These are phyloP conservation scores for Chaetoceros tenuissimus DNA, from an alignment of 108 stramenopile species.

Conservation along the genomic window DNA sequence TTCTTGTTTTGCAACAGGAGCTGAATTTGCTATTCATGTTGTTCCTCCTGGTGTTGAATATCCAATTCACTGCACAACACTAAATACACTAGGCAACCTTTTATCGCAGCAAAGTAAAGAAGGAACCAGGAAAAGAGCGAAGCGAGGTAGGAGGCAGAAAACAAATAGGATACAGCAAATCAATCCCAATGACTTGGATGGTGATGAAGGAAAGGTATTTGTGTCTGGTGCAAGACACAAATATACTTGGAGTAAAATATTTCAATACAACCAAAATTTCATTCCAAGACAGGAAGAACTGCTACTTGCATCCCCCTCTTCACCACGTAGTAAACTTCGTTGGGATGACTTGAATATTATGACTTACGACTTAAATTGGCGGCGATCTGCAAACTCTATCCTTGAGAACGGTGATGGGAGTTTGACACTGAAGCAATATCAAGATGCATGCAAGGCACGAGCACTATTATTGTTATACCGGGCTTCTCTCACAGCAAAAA, in stretches of 20 bases:
- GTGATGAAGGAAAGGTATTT: not conserved
- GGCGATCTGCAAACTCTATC: not conserved
- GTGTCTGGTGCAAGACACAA: conserved; percentile 39
- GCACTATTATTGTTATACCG: not conserved
- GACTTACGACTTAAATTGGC: not conserved
- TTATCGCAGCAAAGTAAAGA: conserved; percentile 28
- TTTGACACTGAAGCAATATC: conserved; percentile 17
- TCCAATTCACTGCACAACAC: not conserved
- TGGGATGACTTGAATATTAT: not conserved
- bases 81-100: conserved; percentile 30
- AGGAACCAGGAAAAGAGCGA: no score
- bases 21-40: not conserved
- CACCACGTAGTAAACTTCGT: not conserved
- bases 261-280: not conserved
- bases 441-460: not conserved
- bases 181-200: conserved; percentile 9
- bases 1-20: not conserved
- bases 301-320: not conserved
- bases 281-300: not conserved
- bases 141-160: no score
- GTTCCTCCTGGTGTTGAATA: not conserved
- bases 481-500: not conserved
- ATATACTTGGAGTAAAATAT: conserved; percentile 36
- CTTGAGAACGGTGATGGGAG: conserved; percentile 23
- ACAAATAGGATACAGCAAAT: not conserved